Percentiles rank a stretch among this genome's conserved stretches.
These are phyloP conservation scores for Yamadazyma jaroonii DNA, from an alignment of 1,139 yeast species.

Conservation along the genomic window DNA sequence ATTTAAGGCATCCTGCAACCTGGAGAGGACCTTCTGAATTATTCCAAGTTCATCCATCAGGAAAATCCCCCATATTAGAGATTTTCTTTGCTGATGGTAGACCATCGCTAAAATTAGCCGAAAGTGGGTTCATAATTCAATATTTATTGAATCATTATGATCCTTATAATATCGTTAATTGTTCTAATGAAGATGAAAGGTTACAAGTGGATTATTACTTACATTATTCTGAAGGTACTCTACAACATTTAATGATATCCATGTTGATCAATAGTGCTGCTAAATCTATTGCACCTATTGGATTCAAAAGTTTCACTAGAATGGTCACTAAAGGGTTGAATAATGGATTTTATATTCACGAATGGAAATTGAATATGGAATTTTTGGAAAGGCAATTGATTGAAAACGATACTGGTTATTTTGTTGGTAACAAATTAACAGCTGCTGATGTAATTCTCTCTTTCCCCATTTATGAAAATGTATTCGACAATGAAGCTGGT, in stretches of 20 bases:
- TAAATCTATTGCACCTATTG: slow-evolving; percentile 44
- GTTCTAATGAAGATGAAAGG: slow-evolving; percentile 29
- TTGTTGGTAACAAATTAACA: slow-evolving; percentile 53
- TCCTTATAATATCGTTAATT: slow-evolving; percentile 29
- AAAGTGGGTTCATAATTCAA: slow-evolving; percentile 48
- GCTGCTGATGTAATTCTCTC: slow-evolving; percentile 59
- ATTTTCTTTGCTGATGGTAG: slow-evolving; percentile 46
- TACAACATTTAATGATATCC: slow-evolving; percentile 46
- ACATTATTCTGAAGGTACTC: slow-evolving; percentile 57
- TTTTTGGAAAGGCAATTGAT: slow-evolving; percentile 39
- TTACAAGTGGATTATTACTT: slow-evolving; percentile 47
- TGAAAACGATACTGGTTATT: slow-evolving; percentile 43
- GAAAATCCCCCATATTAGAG: slow-evolving; percentile 55
- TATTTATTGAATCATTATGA: slow-evolving; percentile 44
- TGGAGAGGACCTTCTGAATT: slow-evolving; percentile 46
- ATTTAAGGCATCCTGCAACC: slow-evolving; percentile 40
- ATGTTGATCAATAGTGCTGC: slow-evolving; percentile 41
- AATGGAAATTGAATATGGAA: slow-evolving; percentile 38
- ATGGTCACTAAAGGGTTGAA: slow-evolving; percentile 42
- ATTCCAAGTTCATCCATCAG: slow-evolving; percentile 53
- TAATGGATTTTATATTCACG: slow-evolving; percentile 39
- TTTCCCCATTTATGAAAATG: slow-evolving; percentile 43
- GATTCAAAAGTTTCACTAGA: slow-evolving; percentile 39
- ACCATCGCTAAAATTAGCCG: slow-evolving; percentile 33
- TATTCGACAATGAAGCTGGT: slow-evolving; percentile 40